Evolutionary conservation across 225 moss, liverwort and hornwort genomes (phyloP), one percentile per base, ranked within the genome.

Genomic region (Asterella californica): DNA sequence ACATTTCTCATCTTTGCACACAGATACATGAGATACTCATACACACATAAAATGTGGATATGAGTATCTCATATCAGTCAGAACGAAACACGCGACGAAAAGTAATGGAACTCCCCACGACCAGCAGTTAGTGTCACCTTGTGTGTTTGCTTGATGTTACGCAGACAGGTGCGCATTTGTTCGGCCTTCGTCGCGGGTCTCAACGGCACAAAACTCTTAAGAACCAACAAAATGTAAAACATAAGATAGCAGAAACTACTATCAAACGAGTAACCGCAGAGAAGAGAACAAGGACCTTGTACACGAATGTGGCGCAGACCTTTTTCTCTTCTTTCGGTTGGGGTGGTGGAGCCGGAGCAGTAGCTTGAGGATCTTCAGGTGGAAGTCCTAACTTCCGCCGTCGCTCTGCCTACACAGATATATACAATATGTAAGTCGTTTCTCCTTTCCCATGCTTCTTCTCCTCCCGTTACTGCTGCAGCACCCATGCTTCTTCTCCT

Each of bases 331-430:
- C 97, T 85, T 92, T 90, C 10, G 85, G 75, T 73, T 86, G 88
- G 59, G 90, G 89, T 70, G 88, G 85, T 62, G 92, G 81, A 27
- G 84, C 83, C 77, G 93, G 87, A 81, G 86, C 90, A 79, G 85
- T 89, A 76, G 90, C 74, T 81, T 93, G 90, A 17, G 91, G 91
- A 8, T 89, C 94, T 90, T 97, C 97, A 82, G 94, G 91, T 81
- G 90, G 93, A 81, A 97, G 89, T 33, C 97, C 97, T 83, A 97
- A 76, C 84, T 97, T 97, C 62, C 93, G 90, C 61, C 97, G 90
- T 78, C 97, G 87, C 88, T 97, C 97, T 61, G 94, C 94, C 96
- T 96, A 80, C 81, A 79, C 48, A 68, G 48, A 61, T 29, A 42
- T 4, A 76, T 72, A 69, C 25, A 64, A 50, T 19, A 65, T 17